Evolutionary conservation across 2,329 filamentous ascomycete genomes (phyloP).

Genomic region (Claviceps arundinis): DNA sequence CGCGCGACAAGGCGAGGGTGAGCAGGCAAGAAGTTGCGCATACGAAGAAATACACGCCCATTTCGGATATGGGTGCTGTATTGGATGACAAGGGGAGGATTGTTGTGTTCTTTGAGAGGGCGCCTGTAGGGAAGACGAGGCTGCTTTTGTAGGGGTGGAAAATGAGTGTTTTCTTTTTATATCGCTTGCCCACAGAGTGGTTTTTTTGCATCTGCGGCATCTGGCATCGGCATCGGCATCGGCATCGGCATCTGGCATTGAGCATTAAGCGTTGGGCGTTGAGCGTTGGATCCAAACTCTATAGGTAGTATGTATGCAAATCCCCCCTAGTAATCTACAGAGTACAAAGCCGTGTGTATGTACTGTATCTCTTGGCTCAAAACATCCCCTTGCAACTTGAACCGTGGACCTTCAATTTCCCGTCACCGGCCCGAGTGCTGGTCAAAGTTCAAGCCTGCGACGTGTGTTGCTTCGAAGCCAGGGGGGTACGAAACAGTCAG

Average conservation of each 20-base stretch:
- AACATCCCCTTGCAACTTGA: slow-evolving; percentile 39
- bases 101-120: slow-evolving; percentile 22
- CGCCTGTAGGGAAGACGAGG: slow-evolving; percentile 22
- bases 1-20: slow-evolving; percentile 59
- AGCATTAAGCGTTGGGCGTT: too few species aligned
- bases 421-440: slow-evolving; percentile 45
- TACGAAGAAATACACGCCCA: slow-evolving; percentile 56
- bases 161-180: not conserved
- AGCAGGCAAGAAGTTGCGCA: slow-evolving; percentile 66
- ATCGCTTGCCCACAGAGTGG: not conserved
- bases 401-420: slow-evolving; percentile 43
- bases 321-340: slow-evolving; percentile 39
- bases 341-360: slow-evolving; percentile 53
- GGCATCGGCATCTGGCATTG: not conserved
- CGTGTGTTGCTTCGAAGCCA: slow-evolving; percentile 52
- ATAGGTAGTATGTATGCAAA: too few species aligned
- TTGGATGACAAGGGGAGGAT: slow-evolving; percentile 22
- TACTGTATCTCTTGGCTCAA: slow-evolving; percentile 31
- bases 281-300: too few species aligned
- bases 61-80: slow-evolving; percentile 47
- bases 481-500: slow-evolving; percentile 60
- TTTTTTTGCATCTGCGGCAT: not conserved
- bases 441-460: slow-evolving; percentile 61
- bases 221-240: not conserved
- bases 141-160: slow-evolving; percentile 23